phyloP scores from a whole-genome alignment of 768 basidiomycete species.

The Holtermannia corniformis region DNA sequence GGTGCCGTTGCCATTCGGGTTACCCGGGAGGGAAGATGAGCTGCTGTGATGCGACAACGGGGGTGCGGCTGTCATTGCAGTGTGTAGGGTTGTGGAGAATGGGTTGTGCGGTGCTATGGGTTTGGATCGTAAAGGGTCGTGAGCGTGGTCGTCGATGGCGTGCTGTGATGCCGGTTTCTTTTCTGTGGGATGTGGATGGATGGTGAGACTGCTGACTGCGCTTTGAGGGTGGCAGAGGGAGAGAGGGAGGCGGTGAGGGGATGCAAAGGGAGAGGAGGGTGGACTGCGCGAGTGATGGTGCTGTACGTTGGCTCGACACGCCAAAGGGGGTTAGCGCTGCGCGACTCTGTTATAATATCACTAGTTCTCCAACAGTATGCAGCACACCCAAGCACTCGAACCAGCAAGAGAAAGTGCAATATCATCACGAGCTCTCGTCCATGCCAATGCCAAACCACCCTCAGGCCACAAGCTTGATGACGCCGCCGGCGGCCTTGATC shows the following conservation, averaged over 20 bases:
- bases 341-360: too few relatives aligned
- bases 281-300: neutral
- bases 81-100: too few relatives aligned
- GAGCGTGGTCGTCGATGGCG: neutral
- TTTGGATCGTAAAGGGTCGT: neutral
- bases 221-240: neutral
- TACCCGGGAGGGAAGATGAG: neutral
- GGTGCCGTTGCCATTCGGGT: neutral
- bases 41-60: neutral
- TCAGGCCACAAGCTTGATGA: conserved; percentile 84
- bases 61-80: neutral
- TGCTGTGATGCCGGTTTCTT: neutral
- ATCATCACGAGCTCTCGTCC: neutral
- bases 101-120: neutral
- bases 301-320: too few relatives aligned
- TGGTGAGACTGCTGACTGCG: neutral
- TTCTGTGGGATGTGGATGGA: neutral
- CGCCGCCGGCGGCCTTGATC: conserved; percentile 60
- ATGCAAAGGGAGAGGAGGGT: neutral
- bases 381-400: too few relatives aligned
- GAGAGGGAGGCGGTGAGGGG: neutral
- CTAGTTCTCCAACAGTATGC: too few relatives aligned
- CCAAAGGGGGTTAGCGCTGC: too few relatives aligned
- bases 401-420: neutral
- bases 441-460: neutral